Base-by-base conservation (phyloP, 148 eudicot genomes). In the Amaranthus hypochondriacus region DNA sequence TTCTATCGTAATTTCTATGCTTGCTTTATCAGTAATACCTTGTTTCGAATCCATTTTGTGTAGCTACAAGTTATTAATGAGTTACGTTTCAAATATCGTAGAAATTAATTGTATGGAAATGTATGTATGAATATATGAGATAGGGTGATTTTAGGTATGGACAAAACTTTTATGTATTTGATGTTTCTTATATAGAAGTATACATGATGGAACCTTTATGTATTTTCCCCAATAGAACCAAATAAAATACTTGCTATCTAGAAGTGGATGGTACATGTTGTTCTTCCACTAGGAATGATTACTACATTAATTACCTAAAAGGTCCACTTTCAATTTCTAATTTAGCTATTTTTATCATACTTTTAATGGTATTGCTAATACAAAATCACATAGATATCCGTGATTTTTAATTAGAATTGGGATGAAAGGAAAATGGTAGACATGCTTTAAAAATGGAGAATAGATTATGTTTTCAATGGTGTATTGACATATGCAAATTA, bases 11-110 rank as follows among this genome's bases (percentile, higher is more conserved):
- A 72, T 52, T 6, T 67, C 77, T 51, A 78, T 57, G 18, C 42
- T 9, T 21, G 15, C 9, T 51, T 5, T 12, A 13, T 73, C 14
- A 44, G 12, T 21, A 55, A 0, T 51, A 56, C 42, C 67, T 59
- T 21, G n/a, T 59, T 68, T 78, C 3, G 48, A n/a, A 43, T 47
- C 68, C 77, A 73, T 77, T 49, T 75, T 62, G 39, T 28, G 39
- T 28, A 28, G 39, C 39, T 28, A 28, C 39, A 28, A 28, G 18
- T 18, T 18, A 18, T 18, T 18, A 18, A 18, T 18, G 18, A 18
- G 18, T 18, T 18, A 18, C 18, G 18, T 0, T 18, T 18, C 18
- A 18, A 18, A 18, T 18, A 18, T 18, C 18, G 18, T 18, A 18
- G 18, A 18, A 18, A 18, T 18, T 18, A 18, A 18, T 18, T 18